Percentiles rank a stretch among this genome's conserved stretches.
Conservation (phyloP, 129 eudicot genomes). For the Lactuca sativa region DNA sequence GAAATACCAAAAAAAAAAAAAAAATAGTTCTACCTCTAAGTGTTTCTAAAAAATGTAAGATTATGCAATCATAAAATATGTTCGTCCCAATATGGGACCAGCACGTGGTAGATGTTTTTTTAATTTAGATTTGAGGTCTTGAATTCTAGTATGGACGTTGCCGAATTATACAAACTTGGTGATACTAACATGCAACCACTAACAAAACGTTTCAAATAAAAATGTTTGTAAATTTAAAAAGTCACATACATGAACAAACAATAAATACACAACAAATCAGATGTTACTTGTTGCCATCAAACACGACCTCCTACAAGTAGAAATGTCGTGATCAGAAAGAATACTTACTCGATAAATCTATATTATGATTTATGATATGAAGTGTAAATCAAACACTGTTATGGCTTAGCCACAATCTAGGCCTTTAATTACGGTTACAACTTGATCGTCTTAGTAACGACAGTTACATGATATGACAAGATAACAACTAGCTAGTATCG, state of each 20-base stretch:
- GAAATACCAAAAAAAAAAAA: background rate
- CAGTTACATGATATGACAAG: background rate
- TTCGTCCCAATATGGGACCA: no score
- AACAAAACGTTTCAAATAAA: no score
- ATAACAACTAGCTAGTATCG: background rate
- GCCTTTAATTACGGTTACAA: background rate
- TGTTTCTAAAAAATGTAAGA: background rate
- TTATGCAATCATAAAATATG: background rate
- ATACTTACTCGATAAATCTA: background rate
- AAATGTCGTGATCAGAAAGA: background rate
- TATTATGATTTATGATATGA: no score
- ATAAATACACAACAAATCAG: background rate
- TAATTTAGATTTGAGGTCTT: no score
- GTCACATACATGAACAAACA: background rate
- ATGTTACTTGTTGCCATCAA: background rate
- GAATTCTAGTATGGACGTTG: no score
- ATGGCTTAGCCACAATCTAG: background rate
- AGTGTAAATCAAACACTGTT: background rate
- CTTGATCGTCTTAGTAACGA: background rate
- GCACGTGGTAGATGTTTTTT: no score
- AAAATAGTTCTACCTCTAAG: background rate
- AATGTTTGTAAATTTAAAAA: background rate
- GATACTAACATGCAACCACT: no score
- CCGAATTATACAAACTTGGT: no score
- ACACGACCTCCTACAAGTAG: background rate